Conservation (phyloP, 352 stramenopile species). For the Phytopythium litorale region DNA sequence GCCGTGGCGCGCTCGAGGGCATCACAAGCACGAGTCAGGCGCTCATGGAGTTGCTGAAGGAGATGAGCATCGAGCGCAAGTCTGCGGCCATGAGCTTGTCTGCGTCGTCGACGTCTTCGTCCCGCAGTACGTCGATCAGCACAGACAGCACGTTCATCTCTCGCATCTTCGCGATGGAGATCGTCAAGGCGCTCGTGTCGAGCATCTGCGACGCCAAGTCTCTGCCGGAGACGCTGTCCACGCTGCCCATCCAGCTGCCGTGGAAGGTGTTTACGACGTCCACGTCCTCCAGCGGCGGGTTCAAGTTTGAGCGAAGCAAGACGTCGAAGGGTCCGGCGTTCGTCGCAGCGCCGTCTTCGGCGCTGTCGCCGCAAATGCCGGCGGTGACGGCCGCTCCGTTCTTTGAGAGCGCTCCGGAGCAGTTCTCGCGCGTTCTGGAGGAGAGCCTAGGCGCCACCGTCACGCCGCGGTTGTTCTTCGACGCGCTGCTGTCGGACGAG, state of each 20-base stretch:
- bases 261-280: constrained; percentile 28
- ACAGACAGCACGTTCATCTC: constrained; percentile 8
- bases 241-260: constrained; percentile 36
- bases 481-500: constrained; percentile 50
- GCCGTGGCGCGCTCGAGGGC: constrained; percentile 23
- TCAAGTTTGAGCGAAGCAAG: constrained; percentile 6
- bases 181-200: constrained; percentile 44
- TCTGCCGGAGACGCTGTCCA: constrained; percentile 22
- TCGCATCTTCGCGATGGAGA: constrained; percentile 46
- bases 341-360: constrained; percentile 1
- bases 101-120: not conserved
- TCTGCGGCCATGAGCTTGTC: not conserved
- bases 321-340: not conserved
- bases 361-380: constrained; percentile 1
- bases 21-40: constrained; percentile 16
- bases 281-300: constrained; percentile 4
- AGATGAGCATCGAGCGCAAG: constrained; percentile 3
- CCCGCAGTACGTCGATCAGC: not conserved
- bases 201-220: constrained; percentile 25
- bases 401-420: constrained; percentile 37
- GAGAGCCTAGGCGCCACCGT: constrained; percentile 37
- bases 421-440: constrained; percentile 46
- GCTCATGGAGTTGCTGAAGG: constrained; percentile 18
- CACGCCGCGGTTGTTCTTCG: constrained; percentile 48
- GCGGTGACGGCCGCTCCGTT: constrained; percentile 29